Conservation (phyloP, 1,284 basidiomycete species). For the Cryptococcus sp. region DNA sequence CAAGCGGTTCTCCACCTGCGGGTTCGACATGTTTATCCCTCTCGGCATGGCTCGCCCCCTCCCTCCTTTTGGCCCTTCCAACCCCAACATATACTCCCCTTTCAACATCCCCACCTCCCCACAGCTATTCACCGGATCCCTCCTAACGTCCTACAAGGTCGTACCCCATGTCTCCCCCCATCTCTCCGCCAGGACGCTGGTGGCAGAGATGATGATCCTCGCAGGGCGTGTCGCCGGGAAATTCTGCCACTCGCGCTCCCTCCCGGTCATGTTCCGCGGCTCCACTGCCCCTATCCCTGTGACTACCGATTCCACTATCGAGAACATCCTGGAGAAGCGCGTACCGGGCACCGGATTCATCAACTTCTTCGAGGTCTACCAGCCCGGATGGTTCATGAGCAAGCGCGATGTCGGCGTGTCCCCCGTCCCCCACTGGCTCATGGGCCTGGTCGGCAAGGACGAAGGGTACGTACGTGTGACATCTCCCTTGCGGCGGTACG, state of each 20-base stretch:
- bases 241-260: constrained; percentile 61
- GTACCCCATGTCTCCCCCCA: background rate
- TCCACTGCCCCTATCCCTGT: constrained; percentile 47
- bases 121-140: constrained; percentile 59
- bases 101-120: constrained; percentile 30
- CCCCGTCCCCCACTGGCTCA: constrained; percentile 57
- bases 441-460: constrained; percentile 66
- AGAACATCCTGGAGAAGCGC: constrained; percentile 38
- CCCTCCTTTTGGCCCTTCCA: constrained; percentile 1
- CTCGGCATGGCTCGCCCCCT: constrained; percentile 15
- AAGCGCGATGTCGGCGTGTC: constrained; percentile 6
- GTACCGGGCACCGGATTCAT: constrained; percentile 37
- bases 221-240: constrained; percentile 73
- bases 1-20: constrained; percentile 27
- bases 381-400: constrained; percentile 8
- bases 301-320: constrained; percentile 16
- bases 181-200: constrained; percentile 48
- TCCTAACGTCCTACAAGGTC: constrained; percentile 57
- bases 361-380: constrained; percentile 18
- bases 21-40: constrained; percentile 32
- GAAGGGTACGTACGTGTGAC: constrained; percentile 73
- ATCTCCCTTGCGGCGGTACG: constrained; percentile 80
- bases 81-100: constrained; percentile 24
- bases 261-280: constrained; percentile 67
- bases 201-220: constrained; percentile 80